These are phyloP conservation scores for Verticillium zaregamsianum DNA, from an alignment of 2,329 filamentous ascomycete genomes.

Conservation along the genomic window DNA sequence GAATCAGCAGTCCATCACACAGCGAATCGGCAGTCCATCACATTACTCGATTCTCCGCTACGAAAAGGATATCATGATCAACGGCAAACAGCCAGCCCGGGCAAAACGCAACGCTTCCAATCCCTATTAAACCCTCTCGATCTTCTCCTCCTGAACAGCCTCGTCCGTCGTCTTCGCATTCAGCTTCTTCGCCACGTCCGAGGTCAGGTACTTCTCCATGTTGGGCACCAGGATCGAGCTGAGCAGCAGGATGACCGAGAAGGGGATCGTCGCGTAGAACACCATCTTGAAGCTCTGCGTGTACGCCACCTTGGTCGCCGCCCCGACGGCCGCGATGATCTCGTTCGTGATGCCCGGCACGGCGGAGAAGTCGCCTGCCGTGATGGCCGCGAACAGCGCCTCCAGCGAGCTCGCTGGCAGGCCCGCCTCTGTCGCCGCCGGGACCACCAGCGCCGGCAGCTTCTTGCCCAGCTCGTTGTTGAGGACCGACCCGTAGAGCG, in stretches of 20 bases:
- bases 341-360: constrained; percentile 28
- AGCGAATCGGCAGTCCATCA: neutral
- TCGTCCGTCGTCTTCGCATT: constrained; percentile 16
- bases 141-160: neutral
- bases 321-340: constrained; percentile 27
- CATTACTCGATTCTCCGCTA: neutral
- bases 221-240: constrained; percentile 34
- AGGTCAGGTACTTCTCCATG: constrained; percentile 36
- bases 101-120: neutral
- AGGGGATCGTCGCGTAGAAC: constrained; percentile 34
- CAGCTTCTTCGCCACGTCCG: constrained; percentile 39
- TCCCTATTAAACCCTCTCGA: neutral
- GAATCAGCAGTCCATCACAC: neutral
- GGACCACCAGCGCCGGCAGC: constrained; percentile 26
- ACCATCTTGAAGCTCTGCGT: constrained; percentile 37
- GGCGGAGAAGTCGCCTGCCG: constrained; percentile 21
- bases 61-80: neutral
- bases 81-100: neutral
- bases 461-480: constrained; percentile 28
- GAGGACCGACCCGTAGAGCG: constrained; percentile 31
- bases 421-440: constrained; percentile 28
- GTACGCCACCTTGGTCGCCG: constrained; percentile 35
- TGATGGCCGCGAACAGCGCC: constrained; percentile 27
- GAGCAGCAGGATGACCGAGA: constrained; percentile 31
- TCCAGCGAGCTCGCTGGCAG: constrained; percentile 27